Evolutionary conservation across 768 basidiomycete species (phyloP).

Genomic region (Leccinellum rugosiceps): DNA sequence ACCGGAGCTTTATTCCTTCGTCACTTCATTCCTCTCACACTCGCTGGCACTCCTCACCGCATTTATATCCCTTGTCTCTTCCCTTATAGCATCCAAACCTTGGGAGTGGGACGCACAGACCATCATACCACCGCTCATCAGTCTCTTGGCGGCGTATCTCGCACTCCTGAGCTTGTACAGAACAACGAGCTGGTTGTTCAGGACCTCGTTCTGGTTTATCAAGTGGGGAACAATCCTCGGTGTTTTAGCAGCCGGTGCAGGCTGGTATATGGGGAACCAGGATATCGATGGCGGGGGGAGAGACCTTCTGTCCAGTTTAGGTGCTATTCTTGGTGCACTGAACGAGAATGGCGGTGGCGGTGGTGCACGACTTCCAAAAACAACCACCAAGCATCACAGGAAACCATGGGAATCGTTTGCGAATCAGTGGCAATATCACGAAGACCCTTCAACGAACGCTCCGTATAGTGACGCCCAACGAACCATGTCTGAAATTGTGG

Average conservation of each 20-base stretch:
- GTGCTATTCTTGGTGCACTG: conserved; percentile 40
- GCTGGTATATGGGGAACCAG: conserved; percentile 50
- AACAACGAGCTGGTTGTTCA: conserved; percentile 72
- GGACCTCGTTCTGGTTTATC: conserved; percentile 62
- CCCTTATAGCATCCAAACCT: conserved; percentile 50
- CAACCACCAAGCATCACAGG: conserved; percentile 27
- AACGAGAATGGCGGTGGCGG: conserved; percentile 36
- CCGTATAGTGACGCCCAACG: conserved; percentile 39
- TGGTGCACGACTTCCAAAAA: conserved; percentile 20
- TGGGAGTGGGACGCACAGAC: conserved; percentile 65
- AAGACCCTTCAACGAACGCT: conserved; percentile 16
- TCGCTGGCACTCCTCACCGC: conserved; percentile 48
- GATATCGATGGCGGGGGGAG: conserved; percentile 30
- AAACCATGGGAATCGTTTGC: conserved; percentile 70
- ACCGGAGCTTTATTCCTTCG: conserved; percentile 48
- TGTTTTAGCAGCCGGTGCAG: conserved; percentile 48
- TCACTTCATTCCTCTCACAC: conserved; percentile 52
- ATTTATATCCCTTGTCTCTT: conserved; percentile 43
- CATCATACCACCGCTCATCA: conserved; percentile 71
- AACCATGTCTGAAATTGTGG: conserved; percentile 45
- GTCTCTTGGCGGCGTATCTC: conserved; percentile 68
- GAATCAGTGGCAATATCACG: conserved; percentile 53
- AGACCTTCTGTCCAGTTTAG: conserved; percentile 39
- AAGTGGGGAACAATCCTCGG: conserved; percentile 74
- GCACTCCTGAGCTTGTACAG: conserved; percentile 76